phyloP scores from a whole-genome alignment of 2,329 filamentous ascomycete genomes.

The Fusarium pseudocircinatum region DNA sequence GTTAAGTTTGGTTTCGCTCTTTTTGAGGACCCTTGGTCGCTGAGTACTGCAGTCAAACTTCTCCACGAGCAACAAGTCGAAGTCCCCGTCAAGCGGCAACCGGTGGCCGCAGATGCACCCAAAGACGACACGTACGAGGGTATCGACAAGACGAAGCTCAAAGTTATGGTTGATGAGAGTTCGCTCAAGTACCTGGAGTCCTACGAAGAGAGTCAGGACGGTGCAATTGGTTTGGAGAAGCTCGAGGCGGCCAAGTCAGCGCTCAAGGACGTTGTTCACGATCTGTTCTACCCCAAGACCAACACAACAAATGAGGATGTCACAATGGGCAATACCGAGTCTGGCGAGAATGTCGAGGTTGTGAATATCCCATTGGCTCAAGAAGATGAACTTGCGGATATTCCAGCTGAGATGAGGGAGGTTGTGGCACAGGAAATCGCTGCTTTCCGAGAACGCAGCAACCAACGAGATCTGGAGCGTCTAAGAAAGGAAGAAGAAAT shows the following conservation, averaged over 20 bases:
- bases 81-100: conserved; percentile 82
- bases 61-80: conserved; percentile 83
- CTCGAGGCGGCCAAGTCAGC: conserved; percentile 75
- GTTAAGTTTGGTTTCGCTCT: conserved; percentile 95
- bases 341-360: conserved; percentile 78
- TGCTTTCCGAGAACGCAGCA: conserved; percentile 92
- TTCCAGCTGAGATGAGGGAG: conserved; percentile 95
- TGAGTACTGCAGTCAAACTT: conserved; percentile 85
- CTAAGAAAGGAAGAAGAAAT: conserved; percentile 90
- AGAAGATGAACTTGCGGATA: conserved; percentile 95
- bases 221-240: conserved; percentile 71
- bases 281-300: conserved; percentile 74
- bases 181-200: conserved; percentile 88
- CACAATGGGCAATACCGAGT: conserved; percentile 72
- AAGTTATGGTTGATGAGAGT: conserved; percentile 82
- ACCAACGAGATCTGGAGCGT: conserved; percentile 86
- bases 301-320: conserved; percentile 65
- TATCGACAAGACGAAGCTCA: conserved; percentile 75
- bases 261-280: conserved; percentile 73
- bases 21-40: conserved; percentile 89
- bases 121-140: conserved; percentile 59
- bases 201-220: conserved; percentile 74
- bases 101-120: conserved; percentile 55
- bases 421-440: conserved; percentile 94
- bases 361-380: conserved; percentile 87